Base-by-base conservation (phyloP, 2,329 filamentous ascomycete species). In the Cordyceps cateniannulata region DNA sequence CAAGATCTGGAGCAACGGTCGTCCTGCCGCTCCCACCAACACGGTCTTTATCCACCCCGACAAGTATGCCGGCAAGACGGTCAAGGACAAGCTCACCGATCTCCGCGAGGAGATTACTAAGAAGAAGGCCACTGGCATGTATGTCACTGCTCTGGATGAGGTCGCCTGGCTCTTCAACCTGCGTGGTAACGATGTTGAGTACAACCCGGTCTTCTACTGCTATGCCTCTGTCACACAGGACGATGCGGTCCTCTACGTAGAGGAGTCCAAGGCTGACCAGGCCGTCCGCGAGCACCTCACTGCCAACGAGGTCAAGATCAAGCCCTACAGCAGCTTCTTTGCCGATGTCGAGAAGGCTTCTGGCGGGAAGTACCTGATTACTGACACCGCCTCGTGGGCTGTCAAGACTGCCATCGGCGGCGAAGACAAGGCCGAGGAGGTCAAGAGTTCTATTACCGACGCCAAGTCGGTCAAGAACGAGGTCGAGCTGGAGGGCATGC, bases 131-230 rank as follows among this genome's bases (percentile, higher is more conserved):
- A 83, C 87, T 20, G 93, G 91, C 1, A 91, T 98, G 67, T 86
- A 98, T 53, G 85, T 98, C 50, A 97, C 93, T 6, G 93, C 96
- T 87, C 84, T 99, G 48, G 95, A 99, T 69, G 95, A 99, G 75
- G 86, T 97, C 68, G 95, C 95, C 12, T 99, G 95, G 95, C 81
- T 99, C n/a, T 97, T 97, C 79, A 99, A 99, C 75, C 78, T 99
- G 53, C 87, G 95, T 67, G 95, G 95, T 67, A 95, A 83, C 72
- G 95, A 98, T 71, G 98, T 99, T 65, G 91, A 92, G 0, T 99
- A 95, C 78, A 99, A 99, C 71, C 95, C 95, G 0, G 95, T 99
- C 54, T 98, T 99, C 79, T 98, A 98, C 76, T 95, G 93, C 18
- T 99, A 98, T 69, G 93, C 93, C 49, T 83, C 95, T 47, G 79